Percentiles rank a stretch among this genome's conserved stretches.
Conservation (phyloP, 2,329 filamentous ascomycete genomes). For the Calonectria hongkongensis region DNA sequence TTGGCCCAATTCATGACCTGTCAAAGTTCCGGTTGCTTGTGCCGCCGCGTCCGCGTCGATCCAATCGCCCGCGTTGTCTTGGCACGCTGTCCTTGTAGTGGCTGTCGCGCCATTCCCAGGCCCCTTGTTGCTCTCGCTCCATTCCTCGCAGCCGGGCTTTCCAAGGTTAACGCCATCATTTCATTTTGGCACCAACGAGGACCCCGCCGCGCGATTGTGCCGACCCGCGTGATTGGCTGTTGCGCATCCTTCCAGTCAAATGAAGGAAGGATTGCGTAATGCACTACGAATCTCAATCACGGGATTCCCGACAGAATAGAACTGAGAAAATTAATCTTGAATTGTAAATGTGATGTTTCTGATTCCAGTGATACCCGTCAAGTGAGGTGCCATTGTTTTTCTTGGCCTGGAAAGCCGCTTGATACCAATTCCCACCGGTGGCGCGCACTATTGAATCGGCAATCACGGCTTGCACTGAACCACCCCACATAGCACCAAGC, state of each 20-base stretch:
- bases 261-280: conserved; percentile 48
- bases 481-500: neutral
- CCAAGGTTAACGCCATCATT: conserved; percentile 1
- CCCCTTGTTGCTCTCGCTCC: neutral
- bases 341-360: neutral
- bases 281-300: conserved; percentile 40
- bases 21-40: neutral
- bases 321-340: conserved; percentile 1
- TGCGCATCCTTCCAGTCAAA: neutral
- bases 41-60: neutral
- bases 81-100: conserved; percentile 5
- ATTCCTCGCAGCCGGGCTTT: too few relatives aligned
- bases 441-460: conserved; percentile 3
- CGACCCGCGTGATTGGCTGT: conserved; percentile 9
- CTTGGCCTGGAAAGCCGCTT: conserved; percentile 18
- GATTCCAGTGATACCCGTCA: neutral
- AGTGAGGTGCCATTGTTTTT: neutral
- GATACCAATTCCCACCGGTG: neutral
- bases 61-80: conserved; percentile 16
- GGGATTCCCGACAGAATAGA: neutral
- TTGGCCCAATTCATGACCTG: neutral
- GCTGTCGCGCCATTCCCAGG: neutral
- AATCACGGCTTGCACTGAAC: neutral
- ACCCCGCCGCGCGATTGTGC: neutral
- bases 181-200: neutral